Evolutionary conservation across 768 basidiomycete species (phyloP).

Genomic region (Agaricus subrufescens): DNA sequence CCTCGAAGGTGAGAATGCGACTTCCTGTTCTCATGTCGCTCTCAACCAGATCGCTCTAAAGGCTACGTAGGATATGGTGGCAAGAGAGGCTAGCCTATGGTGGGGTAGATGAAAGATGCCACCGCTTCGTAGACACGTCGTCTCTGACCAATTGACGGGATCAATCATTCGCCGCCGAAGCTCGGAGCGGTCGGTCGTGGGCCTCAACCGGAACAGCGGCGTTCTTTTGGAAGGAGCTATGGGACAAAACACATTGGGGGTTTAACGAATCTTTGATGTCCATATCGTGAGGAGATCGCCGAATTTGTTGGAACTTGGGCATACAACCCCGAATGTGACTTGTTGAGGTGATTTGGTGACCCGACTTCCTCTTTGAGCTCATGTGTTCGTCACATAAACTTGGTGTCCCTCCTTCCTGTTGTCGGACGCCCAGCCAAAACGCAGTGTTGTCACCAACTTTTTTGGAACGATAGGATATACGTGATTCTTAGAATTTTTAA

Average conservation of each 20-base stretch:
- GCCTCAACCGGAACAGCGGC: slow-evolving; percentile 24
- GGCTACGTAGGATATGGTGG: not conserved
- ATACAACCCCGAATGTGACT: slow-evolving; percentile 2
- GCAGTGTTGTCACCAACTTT: too few species aligned
- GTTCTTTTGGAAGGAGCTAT: slow-evolving; percentile 32
- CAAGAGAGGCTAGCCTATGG: not conserved
- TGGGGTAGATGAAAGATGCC: not conserved
- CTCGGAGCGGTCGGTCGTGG: not conserved
- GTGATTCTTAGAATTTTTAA: too few species aligned
- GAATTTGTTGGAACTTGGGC: slow-evolving; percentile 12
- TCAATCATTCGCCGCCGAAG: slow-evolving; percentile 13
- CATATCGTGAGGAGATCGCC: slow-evolving; percentile 27
- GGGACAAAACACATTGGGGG: slow-evolving; percentile 22
- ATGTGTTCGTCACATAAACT: not conserved
- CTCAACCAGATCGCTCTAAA: not conserved
- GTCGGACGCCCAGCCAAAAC: not conserved
- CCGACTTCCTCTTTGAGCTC: slow-evolving; percentile 2
- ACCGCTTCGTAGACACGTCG: not conserved
- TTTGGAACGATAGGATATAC: too few species aligned
- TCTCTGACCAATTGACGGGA: not conserved
- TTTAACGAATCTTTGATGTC: slow-evolving; percentile 25
- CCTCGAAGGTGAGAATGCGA: not conserved
- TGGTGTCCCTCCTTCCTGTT: not conserved
- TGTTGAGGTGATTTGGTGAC: not conserved
- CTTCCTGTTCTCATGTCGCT: not conserved